Conservation (phyloP, 1,139 yeast species). For the Hansenula anomala region DNA sequence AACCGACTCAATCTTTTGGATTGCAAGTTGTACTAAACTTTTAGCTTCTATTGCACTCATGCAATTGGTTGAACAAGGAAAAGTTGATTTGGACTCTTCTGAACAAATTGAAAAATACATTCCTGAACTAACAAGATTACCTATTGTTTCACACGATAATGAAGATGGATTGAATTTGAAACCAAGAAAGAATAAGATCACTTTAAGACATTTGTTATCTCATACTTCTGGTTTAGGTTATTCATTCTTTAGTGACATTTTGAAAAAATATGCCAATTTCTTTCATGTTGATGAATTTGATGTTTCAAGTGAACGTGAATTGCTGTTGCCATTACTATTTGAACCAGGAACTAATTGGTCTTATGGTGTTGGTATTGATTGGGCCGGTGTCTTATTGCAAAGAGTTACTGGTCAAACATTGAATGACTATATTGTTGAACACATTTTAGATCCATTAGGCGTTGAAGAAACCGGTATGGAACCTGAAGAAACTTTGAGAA, state of each 20-base stretch:
- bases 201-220: constrained; percentile 42
- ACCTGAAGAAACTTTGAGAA: constrained; percentile 11
- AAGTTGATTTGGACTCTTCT: constrained; percentile 37
- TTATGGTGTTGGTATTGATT: constrained; percentile 49
- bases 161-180: constrained; percentile 34
- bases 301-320: constrained; percentile 13
- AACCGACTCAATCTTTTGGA: constrained; percentile 31
- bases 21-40: constrained; percentile 46
- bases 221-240: constrained; percentile 52
- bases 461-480: constrained; percentile 16
- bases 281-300: constrained; percentile 21
- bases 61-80: constrained; percentile 41
- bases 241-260: constrained; percentile 32
- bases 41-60: constrained; percentile 43
- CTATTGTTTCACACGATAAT: constrained; percentile 32
- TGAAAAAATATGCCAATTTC: constrained; percentile 19
- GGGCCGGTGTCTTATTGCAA: constrained; percentile 47
- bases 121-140: constrained; percentile 39
- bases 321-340: constrained; percentile 34
- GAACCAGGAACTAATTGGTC: constrained; percentile 52
- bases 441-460: constrained; percentile 42
- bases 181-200: constrained; percentile 34
- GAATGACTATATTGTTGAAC: constrained; percentile 35
- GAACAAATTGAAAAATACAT: constrained; percentile 30
- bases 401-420: constrained; percentile 37